Evolutionary conservation across 768 basidiomycete species (phyloP), one percentile per base, ranked within the genome.

Genomic region (Hemileccinum impolitum): DNA sequence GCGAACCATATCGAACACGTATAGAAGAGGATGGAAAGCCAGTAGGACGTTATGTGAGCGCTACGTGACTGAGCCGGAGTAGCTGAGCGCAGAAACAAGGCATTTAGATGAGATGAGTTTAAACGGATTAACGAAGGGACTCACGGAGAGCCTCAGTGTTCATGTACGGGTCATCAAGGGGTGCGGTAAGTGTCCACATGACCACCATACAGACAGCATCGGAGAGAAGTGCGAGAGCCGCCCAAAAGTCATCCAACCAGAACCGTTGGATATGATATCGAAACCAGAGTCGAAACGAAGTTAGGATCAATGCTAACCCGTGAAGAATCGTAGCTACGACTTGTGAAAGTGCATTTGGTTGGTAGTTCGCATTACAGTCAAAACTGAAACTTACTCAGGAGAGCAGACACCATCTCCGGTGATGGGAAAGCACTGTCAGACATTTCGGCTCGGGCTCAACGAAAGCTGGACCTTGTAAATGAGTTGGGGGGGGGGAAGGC

Each of bases 181-280:
- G 63, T 19, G 63, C 57, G 10, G n/a, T 23, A 8, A 43, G n/a
- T 1, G 26, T 39, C 63, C 64, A 65, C 23, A 23, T 32, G 3
- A 11, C 7, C 34, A 55, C 51, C 46, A 56, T 30, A 37, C 55
- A 54, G 37, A 47, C 25, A 0, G 38, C 21, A 31, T 57, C 49
- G 25, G 51, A 50, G 21, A 51, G 1, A 13, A 61, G 51, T 14
- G 59, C 41, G 15, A 60, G 36, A 23, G 52, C 44, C 6, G 62
- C 66, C 53, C 53, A 64, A 14, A 65, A 43, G 35, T 66, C 66
- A 32, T 66, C 64, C 59, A 54, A 68, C 66, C 64, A 60, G n/a
- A 64, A 48, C 11, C 56, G 55, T 41, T 51, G 49, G 19, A 56
- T 53, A 21, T 51, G 36, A 39, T 56, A 45, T 39, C 62, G 57